phyloP scores from a whole-genome alignment of 164 flowering plant species.

The Chloranthus sessilifolius region DNA sequence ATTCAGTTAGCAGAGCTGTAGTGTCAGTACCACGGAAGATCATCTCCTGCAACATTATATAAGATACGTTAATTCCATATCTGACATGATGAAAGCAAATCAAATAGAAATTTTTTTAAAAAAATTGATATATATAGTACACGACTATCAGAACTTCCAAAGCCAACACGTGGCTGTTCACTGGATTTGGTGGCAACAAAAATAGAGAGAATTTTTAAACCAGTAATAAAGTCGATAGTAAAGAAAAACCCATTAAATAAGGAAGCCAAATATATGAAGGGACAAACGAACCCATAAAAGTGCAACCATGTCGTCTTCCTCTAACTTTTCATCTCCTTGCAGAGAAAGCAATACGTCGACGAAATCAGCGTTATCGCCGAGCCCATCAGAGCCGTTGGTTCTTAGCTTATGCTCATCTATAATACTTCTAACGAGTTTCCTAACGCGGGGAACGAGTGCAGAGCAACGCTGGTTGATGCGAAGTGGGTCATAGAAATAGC shows the following conservation, averaged over 20 bases:
- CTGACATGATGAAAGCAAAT: too few species aligned
- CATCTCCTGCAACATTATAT: slow-evolving; percentile 66
- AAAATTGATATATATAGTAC: too few species aligned
- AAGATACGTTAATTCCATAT: too few species aligned
- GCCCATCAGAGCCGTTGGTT: too few species aligned
- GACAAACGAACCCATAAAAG: slow-evolving; percentile 43
- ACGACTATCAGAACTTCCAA: too few species aligned
- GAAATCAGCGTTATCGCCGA: slow-evolving; percentile 32
- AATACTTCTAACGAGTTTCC: slow-evolving; percentile 32
- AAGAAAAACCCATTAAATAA: background rate
- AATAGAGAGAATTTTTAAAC: too few species aligned
- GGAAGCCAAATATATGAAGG: background rate
- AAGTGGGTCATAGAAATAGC: slow-evolving; percentile 42
- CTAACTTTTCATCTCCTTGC: slow-evolving; percentile 49
- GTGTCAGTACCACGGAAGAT: slow-evolving; percentile 58
- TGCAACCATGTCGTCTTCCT: slow-evolving; percentile 55
- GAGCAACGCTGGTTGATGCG: slow-evolving; percentile 35
- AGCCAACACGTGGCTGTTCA: too few species aligned
- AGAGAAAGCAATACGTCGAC: slow-evolving; percentile 55
- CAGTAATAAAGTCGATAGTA: too few species aligned
- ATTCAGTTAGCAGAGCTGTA: slow-evolving; percentile 39
- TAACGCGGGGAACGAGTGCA: slow-evolving; percentile 53
- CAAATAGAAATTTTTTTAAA: too few species aligned
- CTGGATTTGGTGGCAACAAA: too few species aligned
- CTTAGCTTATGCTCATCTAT: slow-evolving; percentile 30